Evolutionary conservation across 2,329 filamentous ascomycete genomes (phyloP), one percentile per base, ranked within the genome.

Genomic region (Paracorniculantispora psalliotae): DNA sequence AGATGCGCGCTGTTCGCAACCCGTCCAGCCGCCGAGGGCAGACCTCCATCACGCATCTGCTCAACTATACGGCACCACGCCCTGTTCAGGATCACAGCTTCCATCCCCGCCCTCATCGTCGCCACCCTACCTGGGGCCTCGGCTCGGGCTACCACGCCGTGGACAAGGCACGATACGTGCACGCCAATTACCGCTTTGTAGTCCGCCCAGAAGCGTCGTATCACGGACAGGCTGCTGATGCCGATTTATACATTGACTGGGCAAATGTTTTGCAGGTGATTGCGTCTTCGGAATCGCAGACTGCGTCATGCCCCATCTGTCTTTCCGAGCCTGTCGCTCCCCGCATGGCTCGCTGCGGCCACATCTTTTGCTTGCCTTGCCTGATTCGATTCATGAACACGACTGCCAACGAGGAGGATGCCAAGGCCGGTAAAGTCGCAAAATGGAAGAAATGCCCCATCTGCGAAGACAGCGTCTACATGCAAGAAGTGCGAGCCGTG

Each of bases 171-270:
- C 87, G 90, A 80, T 93, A 82, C 59, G 82, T 99, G 17, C 92
- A 99, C 72, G 92, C 94, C 64, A 99, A 99, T 73, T 99, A 99
- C 71, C 89, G 94, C 59, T 99, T 99, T 72, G 89, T 99, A 61
- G 92, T 99, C 54, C 87, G 91, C 61, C 93, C 94, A 3, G 81
- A 85, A 59, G 88, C 86, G 60, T 84, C 88, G 67, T 99, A 97
- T 71, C 81, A 84, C 61, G 82, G 84, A 6, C 92, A 97, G 70
- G 89, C 91, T 25, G 81, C 84, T 48, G 91, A 97, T 72, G 89
- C 94, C 21, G 93, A 99, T 73, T 82, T 92, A 50, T 89, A 94
- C 67, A 76, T 99, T 57, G 90, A 96, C 67, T 99, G 94, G 94
- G 83, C 86, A 64, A 86, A 91, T 65, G 90, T 99, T 55, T 79